Evolutionary conservation across 163 green algal genomes (phyloP), one percentile per base, ranked within the genome.

Genomic region (Scenedesmus sp.): DNA sequence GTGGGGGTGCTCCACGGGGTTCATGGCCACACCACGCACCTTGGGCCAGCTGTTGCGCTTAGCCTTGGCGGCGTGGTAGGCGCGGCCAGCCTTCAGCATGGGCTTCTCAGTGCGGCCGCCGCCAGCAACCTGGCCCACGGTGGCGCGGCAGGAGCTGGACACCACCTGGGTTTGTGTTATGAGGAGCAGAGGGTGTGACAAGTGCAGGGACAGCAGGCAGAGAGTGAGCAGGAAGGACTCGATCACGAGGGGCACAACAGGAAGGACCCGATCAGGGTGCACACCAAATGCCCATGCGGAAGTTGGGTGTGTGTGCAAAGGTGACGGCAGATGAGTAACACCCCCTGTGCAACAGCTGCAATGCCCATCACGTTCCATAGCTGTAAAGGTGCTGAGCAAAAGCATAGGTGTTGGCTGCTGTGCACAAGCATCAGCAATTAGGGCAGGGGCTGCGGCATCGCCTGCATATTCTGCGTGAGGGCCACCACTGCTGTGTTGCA

Each of bases 41-140:
- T 98, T 99, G 60, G 98, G 98, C 98, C 98, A 99, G 96, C 95
- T 97, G 97, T 99, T 99, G 90, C 98, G 97, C 98, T 99, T 99
- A 88, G 98, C 98, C 94, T 97, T 98, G 98, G 99, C 99, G 95
- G 99, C 99, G 95, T 98, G 97, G 97, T 99, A 99, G 79, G 96
- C 94, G 88, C 96, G 96, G 88, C 98, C 98, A 26, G 98, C 98
- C 98, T 99, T 99, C 34, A 99, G 97, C 98, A 99, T 97, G 73
- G 98, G 98, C 98, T 99, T 99, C 97, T 99, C 98, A n/a, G 98
- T 99, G 86, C 98, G 97, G 73, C 98, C 98, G 93, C 98, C 98
- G 93, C 98, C 98, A 74, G 98, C 96, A 18, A 99, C 97, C 96
- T 99, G 98, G 88, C 98, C 98, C 15, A 99, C 94, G 89, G 97